Percentiles rank a stretch among this genome's conserved stretches.
Evolutionary conservation across 2,329 filamentous ascomycete genomes (phyloP).

Genomic region (Neonectria sp.): DNA sequence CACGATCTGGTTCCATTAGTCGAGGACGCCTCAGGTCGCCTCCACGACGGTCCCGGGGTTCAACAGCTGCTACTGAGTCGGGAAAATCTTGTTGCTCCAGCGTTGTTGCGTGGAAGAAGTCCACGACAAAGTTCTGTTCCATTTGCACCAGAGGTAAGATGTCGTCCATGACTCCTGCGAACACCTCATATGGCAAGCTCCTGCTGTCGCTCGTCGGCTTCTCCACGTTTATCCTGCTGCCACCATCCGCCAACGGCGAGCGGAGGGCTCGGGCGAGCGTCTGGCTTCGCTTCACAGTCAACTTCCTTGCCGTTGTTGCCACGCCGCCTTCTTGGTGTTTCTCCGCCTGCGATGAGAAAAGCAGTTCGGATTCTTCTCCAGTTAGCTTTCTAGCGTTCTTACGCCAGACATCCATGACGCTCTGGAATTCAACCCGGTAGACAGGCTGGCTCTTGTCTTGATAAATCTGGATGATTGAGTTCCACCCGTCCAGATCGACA

Average conservation of each 20-base stretch:
- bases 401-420: slow-evolving; percentile 85
- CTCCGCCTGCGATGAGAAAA: slow-evolving; percentile 89
- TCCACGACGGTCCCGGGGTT: slow-evolving; percentile 78
- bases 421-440: slow-evolving; percentile 87
- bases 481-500: slow-evolving; percentile 86
- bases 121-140: slow-evolving; percentile 97
- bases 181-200: slow-evolving; percentile 84
- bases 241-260: slow-evolving; percentile 76
- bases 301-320: slow-evolving; percentile 81
- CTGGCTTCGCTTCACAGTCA: slow-evolving; percentile 95
- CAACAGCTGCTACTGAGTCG: slow-evolving; percentile 78
- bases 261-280: slow-evolving; percentile 84
- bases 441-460: slow-evolving; percentile 82
- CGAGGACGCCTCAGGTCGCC: slow-evolving; percentile 82
- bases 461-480: slow-evolving; percentile 83
- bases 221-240: slow-evolving; percentile 64
- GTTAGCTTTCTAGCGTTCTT: slow-evolving; percentile 81
- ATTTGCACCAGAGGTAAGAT: slow-evolving; percentile 87
- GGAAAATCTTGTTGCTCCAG: slow-evolving; percentile 86
- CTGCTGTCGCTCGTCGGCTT: slow-evolving; percentile 75
- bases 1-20: slow-evolving; percentile 90
- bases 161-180: slow-evolving; percentile 85
- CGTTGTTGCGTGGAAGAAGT: slow-evolving; percentile 96
- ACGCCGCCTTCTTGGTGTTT: slow-evolving; percentile 87
- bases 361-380: slow-evolving; percentile 83